Evolutionary conservation across 2,329 filamentous ascomycete species (phyloP).

Genomic region (Aspergillus clavatus): DNA sequence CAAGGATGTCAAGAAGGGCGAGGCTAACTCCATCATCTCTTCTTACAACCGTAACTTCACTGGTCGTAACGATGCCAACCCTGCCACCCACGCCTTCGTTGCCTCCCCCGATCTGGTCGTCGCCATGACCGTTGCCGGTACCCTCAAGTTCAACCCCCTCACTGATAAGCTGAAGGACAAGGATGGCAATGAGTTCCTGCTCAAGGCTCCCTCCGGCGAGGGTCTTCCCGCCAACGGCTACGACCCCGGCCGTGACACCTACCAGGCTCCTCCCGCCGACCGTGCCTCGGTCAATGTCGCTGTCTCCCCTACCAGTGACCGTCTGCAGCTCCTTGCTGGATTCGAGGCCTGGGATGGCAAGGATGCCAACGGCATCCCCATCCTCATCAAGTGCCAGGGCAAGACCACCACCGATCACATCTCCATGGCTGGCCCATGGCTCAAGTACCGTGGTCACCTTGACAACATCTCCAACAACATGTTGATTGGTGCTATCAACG

Average conservation of each 20-base stretch:
- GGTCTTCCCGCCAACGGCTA: constrained; percentile 78
- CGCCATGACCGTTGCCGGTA: constrained; percentile 76
- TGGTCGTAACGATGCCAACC: constrained; percentile 93
- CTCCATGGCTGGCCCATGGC: constrained; percentile 93
- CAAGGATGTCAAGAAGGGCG: constrained; percentile 87
- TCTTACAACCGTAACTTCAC: constrained; percentile 99
- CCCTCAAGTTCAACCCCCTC: constrained; percentile 89
- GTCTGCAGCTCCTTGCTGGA: constrained; percentile 84
- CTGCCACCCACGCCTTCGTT: constrained; percentile 89
- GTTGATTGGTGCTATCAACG: constrained; percentile 95
- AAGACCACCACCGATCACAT: constrained; percentile 98
- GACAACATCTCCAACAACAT: constrained; percentile 99
- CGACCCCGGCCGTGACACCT: constrained; percentile 87
- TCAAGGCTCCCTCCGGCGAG: constrained; percentile 72
- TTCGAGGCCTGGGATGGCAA: constrained; percentile 90
- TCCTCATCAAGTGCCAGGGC: constrained; percentile 92
- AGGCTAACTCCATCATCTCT: constrained; percentile 92
- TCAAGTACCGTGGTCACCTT: constrained; percentile 97
- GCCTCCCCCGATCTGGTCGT: constrained; percentile 87
- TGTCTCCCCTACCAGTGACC: constrained; percentile 84
- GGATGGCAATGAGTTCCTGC: constrained; percentile 92
- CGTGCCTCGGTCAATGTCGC: constrained; percentile 68
- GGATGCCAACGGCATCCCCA: constrained; percentile 76
- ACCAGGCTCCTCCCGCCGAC: constrained; percentile 87
- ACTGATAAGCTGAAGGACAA: constrained; percentile 89